A percentile compares a stretch with the other conserved stretches of the same genome.
Conservation (phyloP, 305 asterid species). For the Coffea humblotiana region DNA sequence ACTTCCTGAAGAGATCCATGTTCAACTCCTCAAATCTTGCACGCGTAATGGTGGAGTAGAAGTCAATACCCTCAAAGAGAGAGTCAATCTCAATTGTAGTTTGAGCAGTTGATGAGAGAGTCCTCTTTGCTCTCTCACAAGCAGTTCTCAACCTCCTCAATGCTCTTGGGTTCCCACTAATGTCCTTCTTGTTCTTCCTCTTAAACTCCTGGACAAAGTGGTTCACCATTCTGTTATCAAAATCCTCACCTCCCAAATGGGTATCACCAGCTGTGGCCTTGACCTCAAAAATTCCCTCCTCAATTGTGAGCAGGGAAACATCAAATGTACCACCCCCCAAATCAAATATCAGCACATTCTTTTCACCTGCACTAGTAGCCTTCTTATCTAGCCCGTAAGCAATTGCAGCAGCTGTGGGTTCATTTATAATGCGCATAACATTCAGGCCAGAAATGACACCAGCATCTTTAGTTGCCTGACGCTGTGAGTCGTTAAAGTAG, state of each 20-base stretch:
- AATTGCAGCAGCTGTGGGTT: conserved; percentile 85
- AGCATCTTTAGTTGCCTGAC: conserved; percentile 81
- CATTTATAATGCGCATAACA: conserved; percentile 77
- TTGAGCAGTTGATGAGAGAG: conserved; percentile 78
- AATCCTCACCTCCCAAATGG: conserved; percentile 77
- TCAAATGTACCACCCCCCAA: conserved; percentile 83
- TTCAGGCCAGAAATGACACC: conserved; percentile 78
- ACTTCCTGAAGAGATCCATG: conserved; percentile 75
- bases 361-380: conserved; percentile 72
- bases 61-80: conserved; percentile 68
- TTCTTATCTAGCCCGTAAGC: conserved; percentile 82
- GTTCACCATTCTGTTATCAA: conserved; percentile 73
- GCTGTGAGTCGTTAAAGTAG: conserved; percentile 72
- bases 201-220: conserved; percentile 75
- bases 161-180: conserved; percentile 64
- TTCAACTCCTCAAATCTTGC: conserved; percentile 79
- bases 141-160: conserved; percentile 65
- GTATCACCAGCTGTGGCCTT: conserved; percentile 84
- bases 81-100: conserved; percentile 79
- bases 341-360: conserved; percentile 69
- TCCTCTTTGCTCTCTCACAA: conserved; percentile 78
- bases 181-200: conserved; percentile 78
- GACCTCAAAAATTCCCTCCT: conserved; percentile 78
- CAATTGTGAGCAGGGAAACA: conserved; percentile 74
- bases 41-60: conserved; percentile 72